Evolutionary conservation across 2,329 filamentous ascomycete genomes (phyloP).

Genomic region (Trichoderma atrobrunneum): DNA sequence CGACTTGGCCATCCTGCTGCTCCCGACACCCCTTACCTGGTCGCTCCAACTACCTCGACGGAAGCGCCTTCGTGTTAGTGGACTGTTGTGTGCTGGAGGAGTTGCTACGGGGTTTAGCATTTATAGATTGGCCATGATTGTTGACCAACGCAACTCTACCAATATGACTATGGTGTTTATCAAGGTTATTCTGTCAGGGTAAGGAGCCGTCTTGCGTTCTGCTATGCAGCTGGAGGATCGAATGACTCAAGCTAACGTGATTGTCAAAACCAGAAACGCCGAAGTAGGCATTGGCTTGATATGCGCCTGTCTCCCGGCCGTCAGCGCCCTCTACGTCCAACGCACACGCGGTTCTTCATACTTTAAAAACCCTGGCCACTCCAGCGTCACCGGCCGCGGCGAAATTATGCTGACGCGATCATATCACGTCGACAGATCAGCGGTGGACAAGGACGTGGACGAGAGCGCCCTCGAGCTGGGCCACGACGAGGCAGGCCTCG

Average conservation of each 20-base stretch:
- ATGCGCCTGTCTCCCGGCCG: conserved; percentile 32
- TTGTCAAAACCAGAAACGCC: conserved; percentile 26
- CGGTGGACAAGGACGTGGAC: conserved; percentile 18
- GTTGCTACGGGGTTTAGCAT: conserved; percentile 33
- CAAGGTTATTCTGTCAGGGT: conserved; percentile 29
- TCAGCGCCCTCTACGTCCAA: conserved; percentile 25
- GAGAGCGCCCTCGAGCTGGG: conserved; percentile 21
- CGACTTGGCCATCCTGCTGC: conserved; percentile 31
- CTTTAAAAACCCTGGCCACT: conserved; percentile 24
- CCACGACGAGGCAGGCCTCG: conserved; percentile 27
- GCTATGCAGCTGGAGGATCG: background rate
- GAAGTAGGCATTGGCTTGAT: conserved; percentile 34
- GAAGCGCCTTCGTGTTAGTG: conserved; percentile 31
- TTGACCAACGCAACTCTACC: conserved; percentile 24
- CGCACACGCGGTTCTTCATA: conserved; percentile 25
- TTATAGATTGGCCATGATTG: conserved; percentile 29
- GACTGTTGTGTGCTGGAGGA: conserved; percentile 32
- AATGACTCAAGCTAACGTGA: background rate
- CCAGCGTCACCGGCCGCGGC: conserved; percentile 19
- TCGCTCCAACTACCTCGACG: conserved; percentile 31
- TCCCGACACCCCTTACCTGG: conserved; percentile 33
- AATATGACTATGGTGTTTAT: conserved; percentile 31
- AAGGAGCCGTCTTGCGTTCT: background rate
- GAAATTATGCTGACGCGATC: conserved; percentile 33
- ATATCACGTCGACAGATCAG: conserved; percentile 28